Percentiles rank a stretch among this genome's conserved stretches.
Conservation (phyloP, 331 rosid genomes). For the Acacia concinna region DNA sequence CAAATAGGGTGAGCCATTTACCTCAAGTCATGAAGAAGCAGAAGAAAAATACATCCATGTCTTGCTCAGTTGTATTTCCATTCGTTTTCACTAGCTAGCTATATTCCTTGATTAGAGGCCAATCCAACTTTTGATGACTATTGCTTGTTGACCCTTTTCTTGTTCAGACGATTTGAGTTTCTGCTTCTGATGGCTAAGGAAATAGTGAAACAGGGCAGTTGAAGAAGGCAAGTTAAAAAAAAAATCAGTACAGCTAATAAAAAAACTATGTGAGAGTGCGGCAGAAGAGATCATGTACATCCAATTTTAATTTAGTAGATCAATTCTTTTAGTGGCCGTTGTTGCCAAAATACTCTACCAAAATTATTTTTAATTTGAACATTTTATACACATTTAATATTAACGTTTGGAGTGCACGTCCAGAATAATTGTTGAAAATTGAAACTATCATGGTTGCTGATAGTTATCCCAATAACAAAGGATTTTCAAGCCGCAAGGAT, state of each 20-base stretch:
- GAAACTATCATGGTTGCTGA: conserved; percentile 15
- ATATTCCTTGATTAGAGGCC: conserved; percentile 39
- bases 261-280: too few relatives aligned
- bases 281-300: too few relatives aligned
- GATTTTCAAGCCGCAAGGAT: neutral
- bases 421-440: conserved; percentile 3
- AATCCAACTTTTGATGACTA: conserved; percentile 40
- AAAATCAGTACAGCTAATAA: neutral
- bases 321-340: neutral
- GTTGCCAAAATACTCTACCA: neutral
- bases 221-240: neutral
- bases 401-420: neutral
- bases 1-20: neutral
- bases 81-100: conserved; percentile 37
- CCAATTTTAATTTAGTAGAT: neutral
- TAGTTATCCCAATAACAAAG: conserved; percentile 9
- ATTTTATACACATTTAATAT: conserved; percentile 17
- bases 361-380: neutral
- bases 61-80: conserved; percentile 46
- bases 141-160: conserved; percentile 37
- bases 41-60: conserved; percentile 70
- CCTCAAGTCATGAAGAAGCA: conserved; percentile 16
- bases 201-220: conserved; percentile 26
- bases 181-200: conserved; percentile 59
- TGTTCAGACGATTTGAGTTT: conserved; percentile 44